Evolutionary conservation across 139 green algal genomes (phyloP).

Genomic region (Picochlorum sp.): DNA sequence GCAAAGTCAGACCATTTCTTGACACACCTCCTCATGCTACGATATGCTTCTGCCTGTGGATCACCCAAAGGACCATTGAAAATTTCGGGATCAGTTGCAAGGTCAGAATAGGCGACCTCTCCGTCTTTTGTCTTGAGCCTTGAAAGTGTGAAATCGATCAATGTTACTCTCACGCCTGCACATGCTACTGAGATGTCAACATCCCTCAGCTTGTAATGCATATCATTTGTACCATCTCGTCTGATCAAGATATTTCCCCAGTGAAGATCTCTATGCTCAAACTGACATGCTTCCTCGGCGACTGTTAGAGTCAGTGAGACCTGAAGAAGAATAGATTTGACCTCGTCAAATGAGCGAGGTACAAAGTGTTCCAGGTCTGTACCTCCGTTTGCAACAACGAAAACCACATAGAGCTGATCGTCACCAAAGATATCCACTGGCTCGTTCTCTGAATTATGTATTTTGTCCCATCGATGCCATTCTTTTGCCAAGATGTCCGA

Average conservation of each 20-base stretch:
- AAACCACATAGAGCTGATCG: constrained; percentile 46
- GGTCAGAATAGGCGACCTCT: constrained; percentile 62
- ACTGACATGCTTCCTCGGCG: constrained; percentile 74
- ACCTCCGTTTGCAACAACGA: constrained; percentile 66
- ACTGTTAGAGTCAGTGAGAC: constrained; percentile 68
- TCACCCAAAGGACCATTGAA: constrained; percentile 79
- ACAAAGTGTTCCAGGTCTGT: constrained; percentile 79
- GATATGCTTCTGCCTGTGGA: constrained; percentile 82
- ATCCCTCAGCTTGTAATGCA: constrained; percentile 20
- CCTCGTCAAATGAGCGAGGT: constrained; percentile 58
- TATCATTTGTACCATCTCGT: not conserved
- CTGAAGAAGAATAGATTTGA: constrained; percentile 69
- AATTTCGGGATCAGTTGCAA: constrained; percentile 70
- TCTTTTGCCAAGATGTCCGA: constrained; percentile 27
- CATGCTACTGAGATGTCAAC: constrained; percentile 22
- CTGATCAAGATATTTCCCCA: constrained; percentile 77
- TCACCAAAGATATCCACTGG: constrained; percentile 38
- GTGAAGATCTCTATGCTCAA: constrained; percentile 98
- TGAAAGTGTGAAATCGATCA: constrained; percentile 91
- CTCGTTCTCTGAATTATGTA: constrained; percentile 70
- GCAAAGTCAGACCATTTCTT: constrained; percentile 50
- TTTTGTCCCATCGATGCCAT: constrained; percentile 58
- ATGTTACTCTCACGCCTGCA: constrained; percentile 33
- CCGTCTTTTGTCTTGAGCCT: constrained; percentile 37
- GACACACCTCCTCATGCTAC: constrained; percentile 68